Conservation (phyloP, 1,284 basidiomycete genomes). For the Moesziomyces parantarcticus region DNA sequence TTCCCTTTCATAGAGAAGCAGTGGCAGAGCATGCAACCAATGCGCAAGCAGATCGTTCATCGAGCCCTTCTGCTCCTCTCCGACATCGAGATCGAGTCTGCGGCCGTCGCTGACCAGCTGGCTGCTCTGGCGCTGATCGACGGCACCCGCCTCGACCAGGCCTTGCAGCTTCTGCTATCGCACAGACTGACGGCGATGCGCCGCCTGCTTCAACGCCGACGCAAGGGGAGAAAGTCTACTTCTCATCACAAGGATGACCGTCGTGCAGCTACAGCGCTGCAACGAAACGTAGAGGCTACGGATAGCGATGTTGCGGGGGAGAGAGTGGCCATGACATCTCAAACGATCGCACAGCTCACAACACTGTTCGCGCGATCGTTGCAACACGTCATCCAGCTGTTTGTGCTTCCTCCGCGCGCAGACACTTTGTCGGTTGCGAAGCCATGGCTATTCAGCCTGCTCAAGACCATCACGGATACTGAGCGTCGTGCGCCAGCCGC, state of each 20-base stretch:
- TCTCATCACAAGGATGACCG: constrained; percentile 8
- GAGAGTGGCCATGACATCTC: constrained; percentile 18
- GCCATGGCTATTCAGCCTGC: constrained; percentile 20
- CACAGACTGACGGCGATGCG: constrained; percentile 35
- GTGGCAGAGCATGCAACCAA: constrained; percentile 49
- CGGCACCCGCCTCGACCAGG: constrained; percentile 28
- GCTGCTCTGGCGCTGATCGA: constrained; percentile 44
- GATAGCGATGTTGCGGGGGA: neutral
- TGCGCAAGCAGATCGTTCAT: constrained; percentile 52
- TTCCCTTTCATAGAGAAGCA: constrained; percentile 59
- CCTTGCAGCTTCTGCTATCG: constrained; percentile 30
- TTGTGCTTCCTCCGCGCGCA: constrained; percentile 14
- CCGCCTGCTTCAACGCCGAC: constrained; percentile 19
- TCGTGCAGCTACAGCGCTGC: neutral
- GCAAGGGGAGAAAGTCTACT: neutral
- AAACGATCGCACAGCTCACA: constrained; percentile 26
- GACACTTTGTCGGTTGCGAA: constrained; percentile 2
- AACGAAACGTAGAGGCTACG: neutral
- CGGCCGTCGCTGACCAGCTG: constrained; percentile 43
- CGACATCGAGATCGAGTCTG: constrained; percentile 35
- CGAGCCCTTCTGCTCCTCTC: constrained; percentile 39
- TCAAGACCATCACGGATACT: constrained; percentile 14
- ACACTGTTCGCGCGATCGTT: constrained; percentile 34
- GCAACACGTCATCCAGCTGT: constrained; percentile 39
- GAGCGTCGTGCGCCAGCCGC: neutral